Evolutionary conservation across 768 basidiomycete species (phyloP).

Genomic region (Phylloporus sp.): DNA sequence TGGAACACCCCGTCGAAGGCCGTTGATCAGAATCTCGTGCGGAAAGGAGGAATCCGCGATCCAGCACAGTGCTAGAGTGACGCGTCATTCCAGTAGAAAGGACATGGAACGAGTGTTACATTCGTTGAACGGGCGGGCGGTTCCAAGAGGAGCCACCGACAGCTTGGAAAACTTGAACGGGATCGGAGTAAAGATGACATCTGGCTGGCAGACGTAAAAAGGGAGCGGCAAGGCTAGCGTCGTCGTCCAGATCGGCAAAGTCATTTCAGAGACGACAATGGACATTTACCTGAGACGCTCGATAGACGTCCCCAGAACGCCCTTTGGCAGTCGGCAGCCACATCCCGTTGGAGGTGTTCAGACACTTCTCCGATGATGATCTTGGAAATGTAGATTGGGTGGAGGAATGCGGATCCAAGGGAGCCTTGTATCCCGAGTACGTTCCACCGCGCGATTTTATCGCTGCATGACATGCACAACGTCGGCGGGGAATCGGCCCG

Average conservation of each 20-base stretch:
- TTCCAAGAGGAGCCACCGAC: conserved; percentile 35
- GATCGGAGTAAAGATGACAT: conserved; percentile 52
- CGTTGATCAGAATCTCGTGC: conserved; percentile 70
- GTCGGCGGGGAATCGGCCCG: conserved; percentile 85
- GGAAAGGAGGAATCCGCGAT: conserved; percentile 43
- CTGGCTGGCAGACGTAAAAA: conserved; percentile 48
- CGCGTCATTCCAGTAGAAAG: not conserved
- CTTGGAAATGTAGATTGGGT: conserved; percentile 58
- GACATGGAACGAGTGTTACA: conserved; percentile 37
- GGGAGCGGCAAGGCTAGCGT: conserved; percentile 41
- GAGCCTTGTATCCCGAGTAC: conserved; percentile 85
- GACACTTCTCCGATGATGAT: conserved; percentile 75
- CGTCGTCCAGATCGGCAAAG: not conserved
- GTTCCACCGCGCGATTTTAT: conserved; percentile 89
- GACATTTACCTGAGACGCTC: conserved; percentile 40
- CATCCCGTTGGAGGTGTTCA: conserved; percentile 31
- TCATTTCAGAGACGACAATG: too few species aligned
- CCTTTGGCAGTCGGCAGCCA: conserved; percentile 59
- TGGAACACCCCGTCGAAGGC: conserved; percentile 70
- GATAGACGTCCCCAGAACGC: conserved; percentile 59
- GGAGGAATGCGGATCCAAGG: conserved; percentile 49
- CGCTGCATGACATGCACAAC: conserved; percentile 86
- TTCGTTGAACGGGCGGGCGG: conserved; percentile 57
- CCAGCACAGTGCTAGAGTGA: conserved; percentile 62
- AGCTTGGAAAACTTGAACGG: conserved; percentile 52